Evolutionary conservation across 176 grass and related monocot species (phyloP).

Genomic region (Microstegium vimineum): DNA sequence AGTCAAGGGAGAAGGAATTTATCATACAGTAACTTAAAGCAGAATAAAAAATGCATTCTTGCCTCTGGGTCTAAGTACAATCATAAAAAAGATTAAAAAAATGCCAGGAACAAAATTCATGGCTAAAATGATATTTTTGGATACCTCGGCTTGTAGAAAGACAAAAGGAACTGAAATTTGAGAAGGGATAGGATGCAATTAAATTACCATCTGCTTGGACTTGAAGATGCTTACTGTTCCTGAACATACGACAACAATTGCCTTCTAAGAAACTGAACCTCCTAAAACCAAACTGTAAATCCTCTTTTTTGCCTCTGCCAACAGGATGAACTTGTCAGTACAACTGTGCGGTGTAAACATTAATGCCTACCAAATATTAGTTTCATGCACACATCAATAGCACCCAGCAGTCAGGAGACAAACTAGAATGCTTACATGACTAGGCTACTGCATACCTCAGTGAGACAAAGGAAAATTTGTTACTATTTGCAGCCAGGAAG

Average conservation of each 20-base stretch:
- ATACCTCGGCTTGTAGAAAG: not conserved
- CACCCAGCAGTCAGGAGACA: not conserved
- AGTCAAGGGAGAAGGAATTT: not conserved
- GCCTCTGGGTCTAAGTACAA: not conserved
- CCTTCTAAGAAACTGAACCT: not conserved
- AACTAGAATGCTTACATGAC: not conserved
- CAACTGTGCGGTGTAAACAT: not conserved
- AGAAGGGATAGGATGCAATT: not conserved
- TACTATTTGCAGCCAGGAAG: not conserved
- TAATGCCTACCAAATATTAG: not conserved
- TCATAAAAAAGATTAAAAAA: not conserved
- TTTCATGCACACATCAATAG: conserved; percentile 5
- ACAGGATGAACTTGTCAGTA: conserved; percentile 13
- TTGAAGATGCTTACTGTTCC: not conserved
- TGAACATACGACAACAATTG: not conserved
- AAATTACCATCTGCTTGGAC: not conserved
- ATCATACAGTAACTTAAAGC: not conserved
- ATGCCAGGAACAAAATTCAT: not conserved
- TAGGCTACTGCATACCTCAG: conserved; percentile 5
- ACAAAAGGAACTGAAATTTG: not conserved
- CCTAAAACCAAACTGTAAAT: not conserved
- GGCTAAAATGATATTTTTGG: not conserved
- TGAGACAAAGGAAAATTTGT: not conserved
- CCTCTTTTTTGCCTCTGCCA: not conserved
- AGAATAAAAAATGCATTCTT: not conserved